Evolutionary conservation across 2,329 filamentous ascomycete species (phyloP), one percentile per base, ranked within the genome.

Genomic region (Colletotrichum salicis): DNA sequence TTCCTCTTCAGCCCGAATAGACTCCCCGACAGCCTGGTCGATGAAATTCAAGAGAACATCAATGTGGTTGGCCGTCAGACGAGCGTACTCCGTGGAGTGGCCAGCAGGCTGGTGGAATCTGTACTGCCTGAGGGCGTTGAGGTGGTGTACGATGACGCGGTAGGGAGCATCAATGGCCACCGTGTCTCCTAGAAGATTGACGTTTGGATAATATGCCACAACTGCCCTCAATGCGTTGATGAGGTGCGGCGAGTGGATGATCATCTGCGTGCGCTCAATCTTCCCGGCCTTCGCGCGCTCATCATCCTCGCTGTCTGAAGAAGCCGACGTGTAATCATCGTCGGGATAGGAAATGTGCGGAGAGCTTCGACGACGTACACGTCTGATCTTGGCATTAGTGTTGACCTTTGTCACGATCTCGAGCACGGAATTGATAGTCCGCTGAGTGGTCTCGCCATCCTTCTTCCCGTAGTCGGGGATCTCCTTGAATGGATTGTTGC

Each of bases 211-310:
- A 74, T 87, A 88, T 29, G 78, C 79, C 7, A 88, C 81, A 5
- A 87, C 82, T 13, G 86, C 85, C 33, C 79, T 80, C 5, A 89
- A 79, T 1, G 86, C 86, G 58, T 86, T 83, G 73, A 84, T 81
- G 35, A 89, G 80, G 67, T 86, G 78, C 35, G 77, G 70, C 2
- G 85, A 87, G 73, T 85, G 79, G 56, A 87, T 84, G 3, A 81
- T 61, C 84, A 87, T 86, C 64, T 77, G 74, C 0, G 82, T 84
- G 1, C 73, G 77, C 22, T 80, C 78, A 10, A 79, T 74, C 22
- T 79, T 78, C 37, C 77, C 72, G 31, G 77, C 57, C 13, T 78
- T 78, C 31, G 75, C 70, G 29, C 76, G 75, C 0, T 72, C 73
- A 8, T 80, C 76, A 0, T 78, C 73, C 33, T 78, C 77, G 15